Conservation (phyloP, 2,329 filamentous ascomycete species). For the Aspergillus texensis region DNA sequence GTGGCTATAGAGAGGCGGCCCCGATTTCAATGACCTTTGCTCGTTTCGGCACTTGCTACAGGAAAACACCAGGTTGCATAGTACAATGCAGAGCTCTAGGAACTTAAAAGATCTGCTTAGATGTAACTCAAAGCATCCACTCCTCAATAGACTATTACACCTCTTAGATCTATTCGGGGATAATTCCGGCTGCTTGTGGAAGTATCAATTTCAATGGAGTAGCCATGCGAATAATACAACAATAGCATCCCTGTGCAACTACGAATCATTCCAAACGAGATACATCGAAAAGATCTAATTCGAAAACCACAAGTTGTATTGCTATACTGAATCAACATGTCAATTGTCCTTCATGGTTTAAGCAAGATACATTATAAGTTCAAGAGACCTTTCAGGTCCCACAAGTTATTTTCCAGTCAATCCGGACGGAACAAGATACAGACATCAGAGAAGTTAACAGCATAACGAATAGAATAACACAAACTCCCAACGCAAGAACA, state of each 20-base stretch:
- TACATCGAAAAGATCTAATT: neutral
- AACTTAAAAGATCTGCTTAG: neutral
- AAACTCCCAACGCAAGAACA: neutral
- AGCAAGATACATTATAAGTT: neutral
- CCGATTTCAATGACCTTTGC: too few relatives aligned
- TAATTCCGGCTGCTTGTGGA: too few relatives aligned
- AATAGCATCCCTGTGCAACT: neutral
- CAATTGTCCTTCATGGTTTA: neutral
- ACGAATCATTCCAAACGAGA: neutral
- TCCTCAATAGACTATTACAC: rapidly evolving
- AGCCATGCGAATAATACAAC: neutral
- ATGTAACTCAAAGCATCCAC: neutral
- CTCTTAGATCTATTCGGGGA: too few relatives aligned
- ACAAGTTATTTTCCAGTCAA: neutral
- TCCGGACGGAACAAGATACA: neutral
- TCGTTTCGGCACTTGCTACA: too few relatives aligned
- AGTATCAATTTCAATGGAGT: neutral
- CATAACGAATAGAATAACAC: neutral
- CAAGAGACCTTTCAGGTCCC: neutral
- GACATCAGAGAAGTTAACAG: neutral
- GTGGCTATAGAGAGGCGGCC: neutral
- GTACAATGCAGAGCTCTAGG: neutral
- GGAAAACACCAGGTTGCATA: neutral
- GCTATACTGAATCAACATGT: neutral
- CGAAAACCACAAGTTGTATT: too few relatives aligned